Percentiles rank a stretch among this genome's conserved stretches.
Conservation (phyloP, 176 grass and related monocot species). For the Phoenix roebelenii region DNA sequence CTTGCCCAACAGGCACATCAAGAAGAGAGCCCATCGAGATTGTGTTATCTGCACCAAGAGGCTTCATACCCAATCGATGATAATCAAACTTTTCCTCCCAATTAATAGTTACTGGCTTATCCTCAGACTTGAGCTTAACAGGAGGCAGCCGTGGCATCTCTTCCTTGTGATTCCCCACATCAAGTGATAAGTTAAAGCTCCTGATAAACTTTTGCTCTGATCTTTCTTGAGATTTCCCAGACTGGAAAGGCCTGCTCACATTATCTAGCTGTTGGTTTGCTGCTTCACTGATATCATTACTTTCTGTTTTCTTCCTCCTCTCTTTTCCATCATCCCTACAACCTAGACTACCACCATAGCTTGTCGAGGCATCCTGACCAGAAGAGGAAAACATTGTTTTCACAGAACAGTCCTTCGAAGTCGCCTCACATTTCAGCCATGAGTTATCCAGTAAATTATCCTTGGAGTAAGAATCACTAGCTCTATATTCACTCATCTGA, state of each 20-base stretch:
- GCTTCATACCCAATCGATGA: slow-evolving; percentile 46
- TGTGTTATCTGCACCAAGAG: slow-evolving; percentile 47
- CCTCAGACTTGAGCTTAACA: slow-evolving; percentile 81
- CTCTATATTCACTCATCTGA: background rate
- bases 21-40: slow-evolving; percentile 92
- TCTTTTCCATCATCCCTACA: slow-evolving; percentile 39
- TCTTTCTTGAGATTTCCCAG: slow-evolving; percentile 29
- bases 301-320: slow-evolving; percentile 36
- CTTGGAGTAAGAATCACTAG: background rate
- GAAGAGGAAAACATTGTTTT: slow-evolving; percentile 55
- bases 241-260: slow-evolving; percentile 31
- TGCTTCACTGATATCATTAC: slow-evolving; percentile 31
- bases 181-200: slow-evolving; percentile 55
- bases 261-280: slow-evolving; percentile 40
- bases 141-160: slow-evolving; percentile 70
- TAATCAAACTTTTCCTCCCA: slow-evolving; percentile 63
- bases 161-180: slow-evolving; percentile 49
- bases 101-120: slow-evolving; percentile 77
- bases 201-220: slow-evolving; percentile 25
- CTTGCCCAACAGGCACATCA: slow-evolving; percentile 93
- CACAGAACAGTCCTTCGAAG: slow-evolving; percentile 1
- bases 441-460: slow-evolving; percentile 6
- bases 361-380: slow-evolving; percentile 38
- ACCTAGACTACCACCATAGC: slow-evolving; percentile 26
- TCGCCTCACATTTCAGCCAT: background rate